phyloP scores from a whole-genome alignment of 768 basidiomycete genomes.

The Lactarius evosmus region DNA sequence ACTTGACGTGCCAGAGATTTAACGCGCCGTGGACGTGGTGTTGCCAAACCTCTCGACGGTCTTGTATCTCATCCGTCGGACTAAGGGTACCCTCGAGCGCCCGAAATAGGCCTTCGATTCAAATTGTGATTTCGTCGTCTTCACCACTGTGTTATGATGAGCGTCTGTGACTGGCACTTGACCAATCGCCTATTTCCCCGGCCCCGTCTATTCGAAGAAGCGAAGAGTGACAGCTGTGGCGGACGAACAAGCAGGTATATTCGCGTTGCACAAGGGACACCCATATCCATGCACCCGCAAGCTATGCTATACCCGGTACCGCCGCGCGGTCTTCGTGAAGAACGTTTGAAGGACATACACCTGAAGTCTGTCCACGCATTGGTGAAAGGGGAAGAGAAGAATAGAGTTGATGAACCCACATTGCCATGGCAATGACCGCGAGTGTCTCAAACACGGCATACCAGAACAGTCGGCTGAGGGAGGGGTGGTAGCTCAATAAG shows the following conservation, averaged over 20 bases:
- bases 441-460: conserved; percentile 81
- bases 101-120: background rate
- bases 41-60: background rate
- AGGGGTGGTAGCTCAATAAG: conserved; percentile 8
- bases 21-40: background rate
- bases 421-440: conserved; percentile 79
- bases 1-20: no score
- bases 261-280: conserved; percentile 1
- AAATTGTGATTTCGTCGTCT: background rate
- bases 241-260: background rate
- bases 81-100: background rate
- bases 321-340: conserved; percentile 90
- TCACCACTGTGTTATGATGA: background rate
- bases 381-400: conserved; percentile 22
- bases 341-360: conserved; percentile 93
- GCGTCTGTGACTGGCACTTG: background rate
- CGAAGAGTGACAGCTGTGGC: background rate
- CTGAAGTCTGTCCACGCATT: conserved; percentile 56
- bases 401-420: conserved; percentile 51
- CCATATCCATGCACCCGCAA: background rate
- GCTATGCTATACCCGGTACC: conserved; percentile 72
- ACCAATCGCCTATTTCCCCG: background rate
- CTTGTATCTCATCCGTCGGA: no score
- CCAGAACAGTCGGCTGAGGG: conserved; percentile 82
- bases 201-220: background rate